These are phyloP conservation scores for Micractinium sp. DNA, from an alignment of 139 green algal genomes.

Conservation along the genomic window DNA sequence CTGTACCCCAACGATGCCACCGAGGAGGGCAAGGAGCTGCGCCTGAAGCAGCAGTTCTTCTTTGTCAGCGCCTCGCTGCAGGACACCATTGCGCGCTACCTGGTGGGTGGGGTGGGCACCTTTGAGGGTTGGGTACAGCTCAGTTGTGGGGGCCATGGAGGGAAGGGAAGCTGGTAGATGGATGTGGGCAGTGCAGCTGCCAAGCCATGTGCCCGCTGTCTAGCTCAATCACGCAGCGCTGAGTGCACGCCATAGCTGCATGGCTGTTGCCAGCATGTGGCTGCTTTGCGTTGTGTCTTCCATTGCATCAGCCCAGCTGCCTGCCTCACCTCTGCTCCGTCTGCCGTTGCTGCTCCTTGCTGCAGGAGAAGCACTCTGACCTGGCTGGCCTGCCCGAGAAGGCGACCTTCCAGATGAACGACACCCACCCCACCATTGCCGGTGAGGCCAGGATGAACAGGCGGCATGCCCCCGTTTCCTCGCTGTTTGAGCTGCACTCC, in stretches of 20 bases:
- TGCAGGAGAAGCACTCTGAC: slow-evolving; percentile 68
- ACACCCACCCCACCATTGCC: slow-evolving; percentile 98
- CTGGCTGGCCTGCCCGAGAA: slow-evolving; percentile 78
- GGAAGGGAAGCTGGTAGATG: not conserved
- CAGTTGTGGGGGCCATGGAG: too few species aligned
- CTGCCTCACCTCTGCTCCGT: not conserved
- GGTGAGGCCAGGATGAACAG: not conserved
- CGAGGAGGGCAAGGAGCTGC: slow-evolving; percentile 96
- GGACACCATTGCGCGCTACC: slow-evolving; percentile 64
- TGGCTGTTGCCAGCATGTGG: not conserved
- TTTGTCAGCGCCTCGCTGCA: slow-evolving; percentile 96
- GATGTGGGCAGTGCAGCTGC: too few species aligned
- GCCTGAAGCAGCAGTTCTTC: slow-evolving; percentile 99
- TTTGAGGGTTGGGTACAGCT: too few species aligned
- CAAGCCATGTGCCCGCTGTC: too few species aligned
- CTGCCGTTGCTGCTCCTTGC: not conserved
- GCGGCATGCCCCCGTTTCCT: not conserved
- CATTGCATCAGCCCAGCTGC: not conserved
- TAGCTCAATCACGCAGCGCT: not conserved
- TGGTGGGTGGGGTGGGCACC: slow-evolving; percentile 23
- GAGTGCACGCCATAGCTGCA: not conserved
- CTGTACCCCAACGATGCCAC: slow-evolving; percentile 99
- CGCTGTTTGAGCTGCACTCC: too few species aligned
- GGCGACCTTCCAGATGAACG: slow-evolving; percentile 91
- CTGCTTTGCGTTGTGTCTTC: not conserved